Conservation (phyloP, 768 basidiomycete genomes). For the Agaricus bisporus region DNA sequence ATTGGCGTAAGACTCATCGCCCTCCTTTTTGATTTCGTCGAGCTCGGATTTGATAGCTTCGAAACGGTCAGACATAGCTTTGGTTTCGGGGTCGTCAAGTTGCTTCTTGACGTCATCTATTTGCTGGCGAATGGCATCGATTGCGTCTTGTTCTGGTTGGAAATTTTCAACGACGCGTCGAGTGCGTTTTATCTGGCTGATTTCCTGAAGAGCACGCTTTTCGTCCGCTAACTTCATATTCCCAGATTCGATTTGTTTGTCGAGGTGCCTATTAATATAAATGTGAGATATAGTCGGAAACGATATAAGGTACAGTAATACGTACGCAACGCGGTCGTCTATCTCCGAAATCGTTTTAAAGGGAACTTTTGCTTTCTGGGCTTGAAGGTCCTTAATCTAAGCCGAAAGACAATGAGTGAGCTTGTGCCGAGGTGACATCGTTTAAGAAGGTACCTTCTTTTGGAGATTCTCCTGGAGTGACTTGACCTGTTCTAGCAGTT, state of each 20-base stretch:
- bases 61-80: constrained; percentile 75
- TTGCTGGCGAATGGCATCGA: constrained; percentile 69
- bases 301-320: constrained; percentile 7
- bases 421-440: background rate
- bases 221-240: constrained; percentile 90
- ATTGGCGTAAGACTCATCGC: constrained; percentile 77
- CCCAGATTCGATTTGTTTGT: constrained; percentile 90
- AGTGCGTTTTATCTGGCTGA: constrained; percentile 62
- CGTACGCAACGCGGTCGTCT: constrained; percentile 81
- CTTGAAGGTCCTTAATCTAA: constrained; percentile 84
- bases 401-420: constrained; percentile 5
- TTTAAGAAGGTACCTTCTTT: constrained; percentile 58
- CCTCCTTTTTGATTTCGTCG: constrained; percentile 79
- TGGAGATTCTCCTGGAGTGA: constrained; percentile 67
- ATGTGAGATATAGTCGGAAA: background rate
- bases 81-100: constrained; percentile 86
- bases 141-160: constrained; percentile 70
- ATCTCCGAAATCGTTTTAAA: constrained; percentile 84
- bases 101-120: constrained; percentile 79
- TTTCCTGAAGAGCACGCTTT: constrained; percentile 91
- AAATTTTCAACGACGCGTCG: constrained; percentile 78
- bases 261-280: constrained; percentile 53
- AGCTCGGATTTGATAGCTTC: constrained; percentile 81
- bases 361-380: constrained; percentile 66
- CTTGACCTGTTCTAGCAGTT: constrained; percentile 76